Conservation (phyloP, 306 rosid genomes). For the Sechiopsis laciniata region DNA sequence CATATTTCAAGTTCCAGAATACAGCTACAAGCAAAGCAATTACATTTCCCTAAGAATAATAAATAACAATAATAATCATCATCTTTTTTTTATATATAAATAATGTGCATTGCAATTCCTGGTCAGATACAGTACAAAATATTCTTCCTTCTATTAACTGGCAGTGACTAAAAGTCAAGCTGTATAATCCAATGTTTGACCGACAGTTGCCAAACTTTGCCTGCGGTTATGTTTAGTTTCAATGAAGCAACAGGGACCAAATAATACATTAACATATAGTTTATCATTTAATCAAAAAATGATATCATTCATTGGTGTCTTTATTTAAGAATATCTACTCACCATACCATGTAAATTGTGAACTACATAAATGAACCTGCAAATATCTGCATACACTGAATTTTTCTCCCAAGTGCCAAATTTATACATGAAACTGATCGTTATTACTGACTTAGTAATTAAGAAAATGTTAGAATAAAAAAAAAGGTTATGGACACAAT, state of each 20-base stretch:
- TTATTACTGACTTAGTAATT: too few species aligned
- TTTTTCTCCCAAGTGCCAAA: neutral
- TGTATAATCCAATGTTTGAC: conserved; percentile 12
- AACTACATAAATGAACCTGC: neutral
- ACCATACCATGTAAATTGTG: neutral
- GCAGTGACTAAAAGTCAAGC: conserved; percentile 6
- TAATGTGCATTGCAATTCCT: neutral
- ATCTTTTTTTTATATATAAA: too few species aligned
- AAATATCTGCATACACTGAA: neutral
- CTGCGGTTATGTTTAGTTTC: neutral
- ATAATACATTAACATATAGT: neutral
- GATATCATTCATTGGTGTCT: neutral
- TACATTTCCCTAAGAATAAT: too few species aligned
- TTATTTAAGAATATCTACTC: neutral
- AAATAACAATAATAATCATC: too few species aligned
- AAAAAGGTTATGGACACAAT: too few species aligned
- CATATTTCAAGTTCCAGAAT: too few species aligned
- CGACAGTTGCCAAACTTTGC: conserved; percentile 15
- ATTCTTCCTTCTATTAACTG: conserved; percentile 9
- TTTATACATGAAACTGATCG: neutral
- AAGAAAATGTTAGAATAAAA: too few species aligned
- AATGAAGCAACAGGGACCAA: conserved; percentile 6
- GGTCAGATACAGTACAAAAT: neutral
- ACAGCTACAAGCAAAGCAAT: too few species aligned
- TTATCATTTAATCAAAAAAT: neutral